Base-by-base conservation (phyloP, 352 stramenopile species). In the Pythium grandisporangium region DNA sequence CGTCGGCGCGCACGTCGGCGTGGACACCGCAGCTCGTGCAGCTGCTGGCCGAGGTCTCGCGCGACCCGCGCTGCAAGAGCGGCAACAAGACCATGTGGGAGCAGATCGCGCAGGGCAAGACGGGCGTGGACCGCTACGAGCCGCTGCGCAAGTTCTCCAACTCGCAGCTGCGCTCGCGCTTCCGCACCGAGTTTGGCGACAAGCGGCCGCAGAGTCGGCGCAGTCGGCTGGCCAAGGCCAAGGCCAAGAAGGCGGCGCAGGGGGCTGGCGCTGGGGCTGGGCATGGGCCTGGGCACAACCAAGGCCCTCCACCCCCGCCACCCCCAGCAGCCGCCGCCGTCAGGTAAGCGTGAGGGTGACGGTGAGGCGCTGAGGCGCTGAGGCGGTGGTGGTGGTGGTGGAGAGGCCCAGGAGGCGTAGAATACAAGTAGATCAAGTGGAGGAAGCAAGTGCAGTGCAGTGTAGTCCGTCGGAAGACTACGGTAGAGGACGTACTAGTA, bases 51-150 rank as follows among this genome's bases (percentile, higher is more conserved):
- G 63, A 78, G 23, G 74, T 72, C 13, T 72, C 81, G 5, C 77
- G 83, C 43, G 74, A 87, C 39, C 67, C 74, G 37, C 70, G 74
- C 30, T 87, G 74, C 46, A 69, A 74, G 23, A 70, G 84, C 48
- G 42, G 82, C 46, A 78, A 66, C 36, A 88, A 88, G 43, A 73
- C 81, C 29, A 84, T 73, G 55, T 88, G 74, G 74, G 74, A 88
- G 48, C 82, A 83, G 58, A 57, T 88, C 42, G 70, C 74, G 22
- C 71, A 66, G 13, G 74, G 74, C 21, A 67, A 68, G 41, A 88
- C 74, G 27, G 74, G 74, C 37, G 74, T 88, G 14, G 60, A 80
- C 7, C 70, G 84, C 57, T 88, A 88, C 54, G 37, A 53, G 48
- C 71, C 74, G 19, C 56, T 88, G 13, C 51, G 64, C 54, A 83